These are phyloP conservation scores for Hawksworthiomyces lignivorus DNA, from an alignment of 2,329 filamentous ascomycete genomes.

Conservation along the genomic window DNA sequence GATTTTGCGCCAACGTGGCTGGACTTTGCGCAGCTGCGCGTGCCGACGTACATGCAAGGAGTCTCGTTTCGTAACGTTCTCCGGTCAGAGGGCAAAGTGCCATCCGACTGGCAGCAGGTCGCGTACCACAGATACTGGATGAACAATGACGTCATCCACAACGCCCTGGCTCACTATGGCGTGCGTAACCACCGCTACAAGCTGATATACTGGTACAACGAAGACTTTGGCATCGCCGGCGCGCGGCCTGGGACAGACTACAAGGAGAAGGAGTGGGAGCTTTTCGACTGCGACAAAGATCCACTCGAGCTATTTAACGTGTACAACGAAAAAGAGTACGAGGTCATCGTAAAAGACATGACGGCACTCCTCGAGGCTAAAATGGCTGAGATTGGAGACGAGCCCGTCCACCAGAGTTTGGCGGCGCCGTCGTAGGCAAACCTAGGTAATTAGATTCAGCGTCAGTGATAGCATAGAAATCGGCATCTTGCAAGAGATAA, in stretches of 20 bases:
- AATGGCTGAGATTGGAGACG: no score
- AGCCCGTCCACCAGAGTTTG: no score
- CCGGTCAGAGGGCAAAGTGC: slow-evolving; percentile 24
- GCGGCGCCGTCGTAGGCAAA: no score
- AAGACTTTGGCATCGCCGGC: slow-evolving; percentile 37
- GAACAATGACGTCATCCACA: slow-evolving; percentile 42
- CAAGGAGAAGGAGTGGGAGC: slow-evolving; percentile 42
- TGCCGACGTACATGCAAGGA: slow-evolving; percentile 46
- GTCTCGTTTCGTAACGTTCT: slow-evolving; percentile 33
- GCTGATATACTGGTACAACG: slow-evolving; percentile 50
- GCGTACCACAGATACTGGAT: slow-evolving; percentile 51
- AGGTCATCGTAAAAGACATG: no score
- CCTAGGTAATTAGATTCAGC: no score
- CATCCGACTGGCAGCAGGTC: slow-evolving; percentile 39
- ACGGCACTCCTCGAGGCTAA: no score
- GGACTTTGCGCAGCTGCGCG: slow-evolving; percentile 32
- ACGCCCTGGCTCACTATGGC: slow-evolving; percentile 45
- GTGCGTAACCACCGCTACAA: slow-evolving; percentile 44
- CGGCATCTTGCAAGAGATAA: no score
- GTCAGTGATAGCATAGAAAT: no score
- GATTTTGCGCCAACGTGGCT: slow-evolving; percentile 46
- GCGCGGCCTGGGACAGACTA: slow-evolving; percentile 27
- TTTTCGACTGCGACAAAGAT: slow-evolving; percentile 45
- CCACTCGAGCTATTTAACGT: slow-evolving; percentile 42
- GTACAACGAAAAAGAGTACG: slow-evolving; percentile 20